Conservation (phyloP, 495 filamentous ascomycete species). For the Tuber brumale region DNA sequence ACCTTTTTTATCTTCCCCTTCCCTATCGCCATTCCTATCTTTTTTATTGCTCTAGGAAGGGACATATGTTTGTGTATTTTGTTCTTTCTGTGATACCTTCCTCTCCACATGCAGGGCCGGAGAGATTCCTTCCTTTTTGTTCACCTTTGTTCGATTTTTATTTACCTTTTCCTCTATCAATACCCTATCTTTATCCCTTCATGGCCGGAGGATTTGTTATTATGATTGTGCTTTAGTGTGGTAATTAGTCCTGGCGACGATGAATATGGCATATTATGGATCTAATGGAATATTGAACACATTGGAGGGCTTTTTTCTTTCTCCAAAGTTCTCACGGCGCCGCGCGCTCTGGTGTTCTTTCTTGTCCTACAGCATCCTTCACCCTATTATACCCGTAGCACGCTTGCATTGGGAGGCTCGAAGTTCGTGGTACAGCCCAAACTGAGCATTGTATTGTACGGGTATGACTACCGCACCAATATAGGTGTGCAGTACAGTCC, state of each 20-base stretch:
- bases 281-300: not conserved
- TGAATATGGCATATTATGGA: not conserved
- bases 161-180: not conserved
- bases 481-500: too few species aligned
- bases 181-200: not conserved
- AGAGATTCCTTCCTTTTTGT: not conserved
- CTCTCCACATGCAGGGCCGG: not conserved
- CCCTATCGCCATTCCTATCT: constrained; percentile 12
- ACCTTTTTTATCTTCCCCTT: not conserved
- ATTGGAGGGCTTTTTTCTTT: not conserved
- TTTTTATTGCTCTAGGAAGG: constrained; percentile 9
- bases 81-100: constrained; percentile 10
- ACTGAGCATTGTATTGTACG: not conserved
- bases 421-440: not conserved
- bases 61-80: constrained; percentile 15
- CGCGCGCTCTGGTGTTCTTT: not conserved
- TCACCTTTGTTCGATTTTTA: not conserved
- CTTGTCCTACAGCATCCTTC: not conserved
- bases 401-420: not conserved
- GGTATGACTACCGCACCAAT: too few species aligned
- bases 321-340: not conserved
- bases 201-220: not conserved
- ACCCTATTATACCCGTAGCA: not conserved
- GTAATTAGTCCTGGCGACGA: constrained; percentile 2
- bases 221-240: not conserved